Conservation (phyloP, 441 rosid species). For the Gossypium lobatum region DNA sequence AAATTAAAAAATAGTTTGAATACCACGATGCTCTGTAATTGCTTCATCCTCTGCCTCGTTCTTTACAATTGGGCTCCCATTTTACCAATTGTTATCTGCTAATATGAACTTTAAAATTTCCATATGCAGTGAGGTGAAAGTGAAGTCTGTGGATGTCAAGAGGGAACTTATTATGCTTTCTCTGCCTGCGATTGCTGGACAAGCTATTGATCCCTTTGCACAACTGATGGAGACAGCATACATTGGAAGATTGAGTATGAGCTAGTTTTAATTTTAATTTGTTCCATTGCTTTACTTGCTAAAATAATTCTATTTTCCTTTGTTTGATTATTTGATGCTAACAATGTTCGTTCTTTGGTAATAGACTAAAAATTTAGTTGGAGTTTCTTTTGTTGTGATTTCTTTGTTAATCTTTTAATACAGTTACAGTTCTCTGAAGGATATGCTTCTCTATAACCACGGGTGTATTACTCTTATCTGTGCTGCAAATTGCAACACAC, state of each 20-base stretch:
- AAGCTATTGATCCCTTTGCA: conserved; percentile 86
- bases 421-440: not conserved
- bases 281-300: conserved; percentile 8
- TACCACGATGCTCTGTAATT: not conserved
- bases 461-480: not conserved
- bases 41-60: not conserved
- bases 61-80: not conserved
- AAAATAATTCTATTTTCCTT: not conserved
- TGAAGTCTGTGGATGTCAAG: conserved; percentile 38
- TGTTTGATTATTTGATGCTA: not conserved
- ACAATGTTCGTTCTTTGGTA: not conserved
- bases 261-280: conserved; percentile 8
- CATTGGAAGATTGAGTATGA: conserved; percentile 82
- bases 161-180: conserved; percentile 71
- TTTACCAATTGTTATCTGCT: not conserved
- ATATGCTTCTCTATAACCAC: not conserved
- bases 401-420: not conserved
- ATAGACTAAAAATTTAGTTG: not conserved
- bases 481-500: not conserved
- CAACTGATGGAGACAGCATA: conserved; percentile 95
- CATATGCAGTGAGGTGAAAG: conserved; percentile 39
- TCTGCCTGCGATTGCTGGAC: conserved; percentile 85
- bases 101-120: conserved; percentile 12
- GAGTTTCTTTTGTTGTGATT: not conserved
- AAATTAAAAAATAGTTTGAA: not conserved